Evolutionary conservation across 768 basidiomycete species (phyloP).

Genomic region (Russula virescens): DNA sequence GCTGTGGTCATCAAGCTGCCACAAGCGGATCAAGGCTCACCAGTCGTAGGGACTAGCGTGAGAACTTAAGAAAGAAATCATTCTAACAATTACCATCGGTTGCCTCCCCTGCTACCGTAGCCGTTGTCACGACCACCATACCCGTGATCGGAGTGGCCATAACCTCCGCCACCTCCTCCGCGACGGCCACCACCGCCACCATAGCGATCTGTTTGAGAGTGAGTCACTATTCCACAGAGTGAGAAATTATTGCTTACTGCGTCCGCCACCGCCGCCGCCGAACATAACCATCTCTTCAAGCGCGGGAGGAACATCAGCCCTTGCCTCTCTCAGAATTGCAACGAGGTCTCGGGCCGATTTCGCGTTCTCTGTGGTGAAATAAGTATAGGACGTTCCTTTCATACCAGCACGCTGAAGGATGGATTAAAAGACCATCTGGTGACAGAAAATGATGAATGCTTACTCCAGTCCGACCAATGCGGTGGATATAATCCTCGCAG

Average conservation of each 20-base stretch:
- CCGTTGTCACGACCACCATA: slow-evolving; percentile 39
- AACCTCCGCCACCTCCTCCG: slow-evolving; percentile 37
- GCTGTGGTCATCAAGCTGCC: neutral
- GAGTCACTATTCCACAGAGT: neutral
- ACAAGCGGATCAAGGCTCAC: neutral
- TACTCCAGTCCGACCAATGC: slow-evolving; percentile 96
- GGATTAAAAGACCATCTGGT: slow-evolving; percentile 1
- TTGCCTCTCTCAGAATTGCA: slow-evolving; percentile 79
- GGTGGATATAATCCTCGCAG: slow-evolving; percentile 97
- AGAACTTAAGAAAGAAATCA: neutral
- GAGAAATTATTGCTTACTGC: slow-evolving; percentile 42
- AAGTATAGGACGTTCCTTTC: slow-evolving; percentile 91
- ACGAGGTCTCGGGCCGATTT: slow-evolving; percentile 92
- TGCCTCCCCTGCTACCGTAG: slow-evolving; percentile 31
- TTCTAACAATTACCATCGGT: slow-evolving; percentile 30
- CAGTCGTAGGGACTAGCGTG: neutral
- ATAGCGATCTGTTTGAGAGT: slow-evolving; percentile 49
- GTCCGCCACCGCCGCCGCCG: slow-evolving; percentile 72
- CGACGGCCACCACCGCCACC: slow-evolving; percentile 42
- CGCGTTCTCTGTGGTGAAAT: slow-evolving; percentile 94
- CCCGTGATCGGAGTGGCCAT: slow-evolving; percentile 41
- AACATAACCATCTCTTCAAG: slow-evolving; percentile 91
- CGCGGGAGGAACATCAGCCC: slow-evolving; percentile 79
- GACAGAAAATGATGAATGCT: slow-evolving; percentile 21
- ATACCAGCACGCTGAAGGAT: slow-evolving; percentile 71